phyloP scores from a whole-genome alignment of 148 eudicot genomes.

The Vaccinium macrocarpon region DNA sequence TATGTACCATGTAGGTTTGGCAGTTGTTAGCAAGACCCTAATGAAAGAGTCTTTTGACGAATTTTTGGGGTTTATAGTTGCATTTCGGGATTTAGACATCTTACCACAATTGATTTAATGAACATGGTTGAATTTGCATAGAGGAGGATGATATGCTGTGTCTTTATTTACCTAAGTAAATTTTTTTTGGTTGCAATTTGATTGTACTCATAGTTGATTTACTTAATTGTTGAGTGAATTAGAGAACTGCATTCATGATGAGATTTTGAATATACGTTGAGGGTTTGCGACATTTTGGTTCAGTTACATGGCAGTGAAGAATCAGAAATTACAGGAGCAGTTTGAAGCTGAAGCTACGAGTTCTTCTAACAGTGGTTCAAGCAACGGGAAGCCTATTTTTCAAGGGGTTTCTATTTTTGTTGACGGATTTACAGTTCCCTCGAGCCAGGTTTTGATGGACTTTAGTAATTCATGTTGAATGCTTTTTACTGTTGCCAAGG shows the following conservation, averaged over 20 bases:
- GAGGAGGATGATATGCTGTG: background rate
- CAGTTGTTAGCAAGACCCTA: too few relatives aligned
- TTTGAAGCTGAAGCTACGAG: slow-evolving; percentile 83
- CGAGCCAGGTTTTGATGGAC: slow-evolving; percentile 65
- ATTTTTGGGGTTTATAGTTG: too few relatives aligned
- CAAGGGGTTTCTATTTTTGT: slow-evolving; percentile 85
- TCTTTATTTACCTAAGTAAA: background rate
- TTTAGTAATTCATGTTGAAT: background rate
- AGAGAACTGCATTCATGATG: too few relatives aligned
- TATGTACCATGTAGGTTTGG: too few relatives aligned
- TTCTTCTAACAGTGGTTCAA: slow-evolving; percentile 53
- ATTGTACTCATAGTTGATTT: background rate
- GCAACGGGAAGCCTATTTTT: slow-evolving; percentile 55
- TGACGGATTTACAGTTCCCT: slow-evolving; percentile 90
- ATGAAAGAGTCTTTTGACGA: too few relatives aligned
- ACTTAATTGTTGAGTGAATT: too few relatives aligned
- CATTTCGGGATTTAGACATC: too few relatives aligned
- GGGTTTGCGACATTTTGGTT: slow-evolving; percentile 10
- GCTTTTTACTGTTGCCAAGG: background rate
- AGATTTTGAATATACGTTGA: slow-evolving; percentile 15
- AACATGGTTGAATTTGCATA: background rate
- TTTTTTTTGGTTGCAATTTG: background rate
- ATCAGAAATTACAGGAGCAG: slow-evolving; percentile 77
- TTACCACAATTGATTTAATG: background rate
- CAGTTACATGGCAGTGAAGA: slow-evolving; percentile 94